A percentile compares a stretch with the other conserved stretches of the same genome.
Evolutionary conservation across 768 basidiomycete species (phyloP).

Genomic region (Guyanaporus albipodus): DNA sequence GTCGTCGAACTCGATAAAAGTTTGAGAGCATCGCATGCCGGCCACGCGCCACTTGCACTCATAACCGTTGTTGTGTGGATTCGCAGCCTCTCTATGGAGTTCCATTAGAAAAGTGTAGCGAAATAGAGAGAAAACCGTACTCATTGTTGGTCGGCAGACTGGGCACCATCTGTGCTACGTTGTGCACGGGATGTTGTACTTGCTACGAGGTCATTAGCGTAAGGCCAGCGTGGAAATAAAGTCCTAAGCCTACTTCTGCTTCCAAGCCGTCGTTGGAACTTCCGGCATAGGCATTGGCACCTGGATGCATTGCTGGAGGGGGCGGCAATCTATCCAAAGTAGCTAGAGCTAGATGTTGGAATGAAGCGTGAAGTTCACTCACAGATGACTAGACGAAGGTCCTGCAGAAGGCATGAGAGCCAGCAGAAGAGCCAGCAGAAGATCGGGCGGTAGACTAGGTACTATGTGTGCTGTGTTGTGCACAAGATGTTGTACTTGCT

Average conservation of each 20-base stretch:
- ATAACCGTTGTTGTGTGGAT: background rate
- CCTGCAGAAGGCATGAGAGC: no score
- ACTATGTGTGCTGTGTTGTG: background rate
- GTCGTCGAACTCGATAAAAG: background rate
- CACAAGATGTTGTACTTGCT: constrained; percentile 4
- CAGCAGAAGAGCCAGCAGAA: no score
- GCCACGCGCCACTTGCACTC: constrained; percentile 7
- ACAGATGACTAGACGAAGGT: no score
- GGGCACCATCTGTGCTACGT: background rate
- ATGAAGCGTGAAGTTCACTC: no score
- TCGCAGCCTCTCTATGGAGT: background rate
- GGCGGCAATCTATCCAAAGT: background rate
- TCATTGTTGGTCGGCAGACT: background rate
- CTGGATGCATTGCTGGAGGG: background rate
- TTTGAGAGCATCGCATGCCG: background rate
- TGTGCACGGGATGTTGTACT: background rate
- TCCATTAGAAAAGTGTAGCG: background rate
- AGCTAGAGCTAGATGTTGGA: background rate
- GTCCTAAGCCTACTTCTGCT: background rate
- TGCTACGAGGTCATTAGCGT: constrained; percentile 3
- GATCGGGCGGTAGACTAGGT: background rate
- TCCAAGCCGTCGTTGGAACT: constrained; percentile 1
- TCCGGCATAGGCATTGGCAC: rapidly evolving
- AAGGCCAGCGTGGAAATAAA: no score
- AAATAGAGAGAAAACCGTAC: background rate